phyloP scores from a whole-genome alignment of 2,329 filamentous ascomycete genomes.

The Fusarium torreyae region DNA sequence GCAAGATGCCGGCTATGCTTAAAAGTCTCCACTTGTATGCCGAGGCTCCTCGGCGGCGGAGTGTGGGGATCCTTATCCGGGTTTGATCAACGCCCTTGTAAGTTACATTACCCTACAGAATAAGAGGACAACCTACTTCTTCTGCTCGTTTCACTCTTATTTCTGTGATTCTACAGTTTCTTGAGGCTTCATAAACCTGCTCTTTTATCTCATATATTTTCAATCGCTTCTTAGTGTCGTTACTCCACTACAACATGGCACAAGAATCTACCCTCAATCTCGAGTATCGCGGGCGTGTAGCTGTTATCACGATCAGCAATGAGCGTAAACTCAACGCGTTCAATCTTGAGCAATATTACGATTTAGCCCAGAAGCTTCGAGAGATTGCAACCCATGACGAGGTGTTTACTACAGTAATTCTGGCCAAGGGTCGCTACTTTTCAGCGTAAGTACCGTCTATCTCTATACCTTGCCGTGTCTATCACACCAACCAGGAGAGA shows the following conservation, averaged over 20 bases:
- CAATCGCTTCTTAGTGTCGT: background rate
- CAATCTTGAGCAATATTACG: conserved; percentile 80
- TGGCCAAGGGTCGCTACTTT: conserved; percentile 87
- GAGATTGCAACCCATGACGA: conserved; percentile 85
- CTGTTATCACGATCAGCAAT: conserved; percentile 89
- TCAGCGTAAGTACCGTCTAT: conserved; percentile 79
- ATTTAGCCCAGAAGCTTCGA: conserved; percentile 79
- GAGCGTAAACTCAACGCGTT: conserved; percentile 91
- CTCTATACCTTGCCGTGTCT: background rate
- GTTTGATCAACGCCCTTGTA: conserved; percentile 21
- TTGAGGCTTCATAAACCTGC: background rate
- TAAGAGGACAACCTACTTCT: conserved; percentile 10
- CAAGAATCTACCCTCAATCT: conserved; percentile 53
- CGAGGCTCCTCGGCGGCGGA: conserved; percentile 44
- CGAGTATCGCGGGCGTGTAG: conserved; percentile 60
- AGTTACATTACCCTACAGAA: conserved; percentile 15
- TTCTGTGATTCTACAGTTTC: background rate
- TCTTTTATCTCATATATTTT: too few species aligned
- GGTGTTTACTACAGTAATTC: conserved; percentile 86
- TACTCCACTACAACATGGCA: conserved; percentile 25
- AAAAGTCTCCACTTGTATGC: conserved; percentile 18
- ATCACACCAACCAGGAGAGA: background rate
- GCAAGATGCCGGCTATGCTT: background rate
- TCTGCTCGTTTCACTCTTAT: background rate
- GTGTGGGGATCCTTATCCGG: conserved; percentile 39